Conservation (phyloP, 2,329 filamentous ascomycete species). For the Zasmidium citrigriseum region DNA sequence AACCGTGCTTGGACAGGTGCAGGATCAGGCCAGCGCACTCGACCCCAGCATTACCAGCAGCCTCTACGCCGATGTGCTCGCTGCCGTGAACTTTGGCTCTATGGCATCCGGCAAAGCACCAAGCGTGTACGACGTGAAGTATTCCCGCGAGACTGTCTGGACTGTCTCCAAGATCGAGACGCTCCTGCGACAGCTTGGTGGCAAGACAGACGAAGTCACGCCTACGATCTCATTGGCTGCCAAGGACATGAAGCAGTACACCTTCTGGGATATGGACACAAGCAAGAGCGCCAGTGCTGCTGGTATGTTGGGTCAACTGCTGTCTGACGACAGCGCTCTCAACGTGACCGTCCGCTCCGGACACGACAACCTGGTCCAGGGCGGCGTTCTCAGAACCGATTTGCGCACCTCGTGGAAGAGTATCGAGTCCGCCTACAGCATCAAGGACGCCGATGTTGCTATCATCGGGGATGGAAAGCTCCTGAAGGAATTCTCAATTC, state of each 20-base stretch:
- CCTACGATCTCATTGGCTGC: slow-evolving; percentile 47
- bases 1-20: slow-evolving; percentile 86
- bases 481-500: slow-evolving; percentile 73
- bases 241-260: slow-evolving; percentile 72
- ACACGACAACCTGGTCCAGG: slow-evolving; percentile 66
- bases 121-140: slow-evolving; percentile 81
- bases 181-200: slow-evolving; percentile 49
- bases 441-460: slow-evolving; percentile 75
- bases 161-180: slow-evolving; percentile 55
- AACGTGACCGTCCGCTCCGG: slow-evolving; percentile 62
- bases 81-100: slow-evolving; percentile 76
- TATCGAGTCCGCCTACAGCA: slow-evolving; percentile 79
- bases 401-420: slow-evolving; percentile 80
- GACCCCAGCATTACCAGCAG: slow-evolving; percentile 79
- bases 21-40: slow-evolving; percentile 68
- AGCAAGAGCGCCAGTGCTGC: slow-evolving; percentile 68
- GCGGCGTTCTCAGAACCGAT: slow-evolving; percentile 80
- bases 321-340: slow-evolving; percentile 61
- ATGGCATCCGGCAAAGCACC: slow-evolving; percentile 62
- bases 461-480: slow-evolving; percentile 80
- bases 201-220: slow-evolving; percentile 40
- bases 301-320: slow-evolving; percentile 58
- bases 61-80: slow-evolving; percentile 88
- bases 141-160: slow-evolving; percentile 71
- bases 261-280: slow-evolving; percentile 88